Conservation (phyloP, 345 rosid genomes). For the Aquilaria sinensis region DNA sequence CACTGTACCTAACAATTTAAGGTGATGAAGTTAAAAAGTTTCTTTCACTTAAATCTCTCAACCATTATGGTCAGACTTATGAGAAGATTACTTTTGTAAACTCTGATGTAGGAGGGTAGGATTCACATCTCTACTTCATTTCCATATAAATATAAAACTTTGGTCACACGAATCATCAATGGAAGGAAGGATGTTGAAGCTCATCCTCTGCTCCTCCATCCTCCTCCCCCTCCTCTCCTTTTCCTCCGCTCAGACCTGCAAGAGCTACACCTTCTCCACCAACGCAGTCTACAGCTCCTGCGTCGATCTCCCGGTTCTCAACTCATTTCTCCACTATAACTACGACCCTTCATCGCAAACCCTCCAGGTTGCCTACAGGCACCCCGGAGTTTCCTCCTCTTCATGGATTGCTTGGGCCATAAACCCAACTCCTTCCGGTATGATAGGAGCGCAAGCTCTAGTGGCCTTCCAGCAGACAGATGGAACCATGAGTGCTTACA, state of each 20-base stretch:
- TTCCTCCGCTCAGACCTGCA: slow-evolving; percentile 52
- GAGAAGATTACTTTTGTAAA: not conserved
- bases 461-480: slow-evolving; percentile 58
- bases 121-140: slow-evolving; percentile 12
- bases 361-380: slow-evolving; percentile 75
- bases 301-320: slow-evolving; percentile 64
- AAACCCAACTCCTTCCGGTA: slow-evolving; percentile 58
- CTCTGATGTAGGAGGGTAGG: not conserved
- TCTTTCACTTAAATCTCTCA: not conserved
- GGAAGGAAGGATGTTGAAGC: not conserved
- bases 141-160: not conserved
- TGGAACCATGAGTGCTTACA: slow-evolving; percentile 61
- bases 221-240: slow-evolving; percentile 14
- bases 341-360: slow-evolving; percentile 42
- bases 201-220: not conserved
- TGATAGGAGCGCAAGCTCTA: slow-evolving; percentile 81
- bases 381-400: slow-evolving; percentile 35
- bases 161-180: not conserved
- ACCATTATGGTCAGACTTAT: not conserved
- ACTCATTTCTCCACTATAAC: slow-evolving; percentile 67
- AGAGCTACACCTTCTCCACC: slow-evolving; percentile 48
- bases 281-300: slow-evolving; percentile 60
- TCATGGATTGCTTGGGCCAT: slow-evolving; percentile 93
- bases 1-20: no score
- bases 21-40: no score